Evolutionary conservation across 2,329 filamentous ascomycete species (phyloP), one percentile per base, ranked within the genome.

Genomic region (Exophiala spinifera): DNA sequence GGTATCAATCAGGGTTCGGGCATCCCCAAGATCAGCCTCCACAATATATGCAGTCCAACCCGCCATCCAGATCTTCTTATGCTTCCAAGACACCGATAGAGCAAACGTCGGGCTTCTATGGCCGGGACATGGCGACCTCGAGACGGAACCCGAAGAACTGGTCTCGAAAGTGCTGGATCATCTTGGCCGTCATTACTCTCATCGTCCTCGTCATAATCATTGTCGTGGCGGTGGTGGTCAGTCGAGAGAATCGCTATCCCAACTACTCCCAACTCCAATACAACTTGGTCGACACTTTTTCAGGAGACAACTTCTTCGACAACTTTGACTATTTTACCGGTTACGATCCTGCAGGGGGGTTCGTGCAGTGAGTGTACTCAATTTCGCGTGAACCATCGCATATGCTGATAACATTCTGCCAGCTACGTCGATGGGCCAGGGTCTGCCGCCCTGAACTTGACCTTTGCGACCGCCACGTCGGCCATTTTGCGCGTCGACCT

Each of bases 401-500:
- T 44, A 14, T 23, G n/a, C 42, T 44, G 28, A 44, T 44, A 10
- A 14, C 15, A 2, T 39, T n/a, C n/a, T 21, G 44, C 7, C 33
- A 70, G 62, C 56, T 79, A 74, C 60, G 74, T 79, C 17, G 68
- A 73, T 59, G 62, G 66, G 43, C 52, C 64, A 1, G 67, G 72
- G 1, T 67, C 72, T 1, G 56, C 46, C 1, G 47, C 48, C 13
- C 55, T 70, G 4, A 88, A 88, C 69, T 75, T 88, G 28, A 87
- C 85, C 0, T 82, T 81, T 62, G 80, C 83, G 4, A 76, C 78
- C 1, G 63, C 72, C 1, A 69, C 70, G 36, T 74, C 79, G 0
- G 83, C 83, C 8, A 63, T 87, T 15, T 66, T 88, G 25, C 75
- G 87, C 43, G 84, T 87, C 34, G 87, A 91, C 69, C 71, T 79